phyloP scores from a whole-genome alignment of 1,284 basidiomycete genomes.

The Ustilago hordei region DNA sequence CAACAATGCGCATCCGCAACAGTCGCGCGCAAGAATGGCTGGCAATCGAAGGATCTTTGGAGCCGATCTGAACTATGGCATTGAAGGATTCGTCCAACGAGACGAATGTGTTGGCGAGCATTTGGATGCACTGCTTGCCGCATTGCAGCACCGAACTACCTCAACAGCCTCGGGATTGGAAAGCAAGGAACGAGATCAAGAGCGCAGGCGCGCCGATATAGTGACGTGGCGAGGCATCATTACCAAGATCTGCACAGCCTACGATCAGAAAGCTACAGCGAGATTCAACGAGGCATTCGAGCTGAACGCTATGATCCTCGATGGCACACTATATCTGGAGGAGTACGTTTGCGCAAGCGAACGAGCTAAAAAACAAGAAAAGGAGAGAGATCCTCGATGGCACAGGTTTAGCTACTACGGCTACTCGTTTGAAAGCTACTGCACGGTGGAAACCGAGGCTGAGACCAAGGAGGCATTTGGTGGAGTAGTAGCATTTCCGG shows the following conservation, averaged over 20 bases:
- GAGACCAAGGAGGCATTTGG: slow-evolving; percentile 18
- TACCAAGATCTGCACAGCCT: slow-evolving; percentile 76
- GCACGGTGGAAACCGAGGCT: slow-evolving; percentile 73
- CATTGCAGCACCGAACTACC: slow-evolving; percentile 44
- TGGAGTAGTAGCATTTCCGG: not conserved
- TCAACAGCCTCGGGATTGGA: slow-evolving; percentile 7
- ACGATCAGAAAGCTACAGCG: slow-evolving; percentile 40
- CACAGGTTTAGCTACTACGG: slow-evolving; percentile 45
- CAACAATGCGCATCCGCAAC: slow-evolving; percentile 24
- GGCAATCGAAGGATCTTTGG: slow-evolving; percentile 23
- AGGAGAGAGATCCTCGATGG: slow-evolving; percentile 27
- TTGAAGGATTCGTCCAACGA: slow-evolving; percentile 76
- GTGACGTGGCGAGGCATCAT: slow-evolving; percentile 90
- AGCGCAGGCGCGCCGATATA: slow-evolving; percentile 71
- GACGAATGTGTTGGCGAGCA: slow-evolving; percentile 74
- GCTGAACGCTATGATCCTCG: slow-evolving; percentile 60
- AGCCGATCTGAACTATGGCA: slow-evolving; percentile 68
- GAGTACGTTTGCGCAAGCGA: slow-evolving; percentile 77
- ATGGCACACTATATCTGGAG: slow-evolving; percentile 83
- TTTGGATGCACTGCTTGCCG: slow-evolving; percentile 45
- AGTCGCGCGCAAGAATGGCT: not conserved
- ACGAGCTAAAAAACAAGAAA: slow-evolving; percentile 76
- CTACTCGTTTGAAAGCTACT: slow-evolving; percentile 88
- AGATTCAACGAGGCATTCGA: slow-evolving; percentile 75
- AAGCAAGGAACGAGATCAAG: slow-evolving; percentile 30